A percentile compares a stretch with the other conserved stretches of the same genome.
These are phyloP conservation scores for Neospermospora avenae DNA, from an alignment of 2,329 filamentous ascomycete genomes.

Conservation along the genomic window DNA sequence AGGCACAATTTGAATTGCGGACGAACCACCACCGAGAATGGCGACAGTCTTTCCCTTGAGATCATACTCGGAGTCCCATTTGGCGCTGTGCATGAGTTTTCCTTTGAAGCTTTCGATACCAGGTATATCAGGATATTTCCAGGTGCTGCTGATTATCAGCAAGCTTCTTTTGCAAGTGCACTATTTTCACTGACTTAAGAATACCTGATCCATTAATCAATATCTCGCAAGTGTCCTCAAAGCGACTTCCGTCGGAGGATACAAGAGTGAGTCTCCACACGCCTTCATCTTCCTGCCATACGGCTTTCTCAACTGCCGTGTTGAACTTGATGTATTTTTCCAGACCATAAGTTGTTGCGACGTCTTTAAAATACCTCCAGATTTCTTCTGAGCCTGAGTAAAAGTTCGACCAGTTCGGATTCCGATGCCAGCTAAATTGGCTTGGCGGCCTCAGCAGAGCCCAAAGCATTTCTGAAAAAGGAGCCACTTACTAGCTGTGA, in stretches of 20 bases:
- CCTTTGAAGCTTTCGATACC: constrained; percentile 46
- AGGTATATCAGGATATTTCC: constrained; percentile 42
- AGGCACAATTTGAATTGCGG: constrained; percentile 37
- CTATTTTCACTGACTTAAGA: constrained; percentile 40
- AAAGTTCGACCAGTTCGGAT: constrained; percentile 32
- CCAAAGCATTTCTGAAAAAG: constrained; percentile 32
- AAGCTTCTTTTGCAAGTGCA: neutral
- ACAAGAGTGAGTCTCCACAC: constrained; percentile 36
- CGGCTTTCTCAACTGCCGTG: constrained; percentile 41
- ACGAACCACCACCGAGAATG: constrained; percentile 39
- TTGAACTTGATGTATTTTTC: constrained; percentile 44
- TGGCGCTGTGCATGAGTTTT: constrained; percentile 42
- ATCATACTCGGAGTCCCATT: constrained; percentile 42
- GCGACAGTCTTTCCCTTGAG: constrained; percentile 34
- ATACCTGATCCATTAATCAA: constrained; percentile 48
- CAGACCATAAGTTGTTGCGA: constrained; percentile 34
- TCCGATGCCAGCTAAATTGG: constrained; percentile 19
- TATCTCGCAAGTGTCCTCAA: constrained; percentile 44
- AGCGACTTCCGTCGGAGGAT: constrained; percentile 7
- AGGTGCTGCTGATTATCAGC: constrained; percentile 51
- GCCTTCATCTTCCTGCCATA: constrained; percentile 43
- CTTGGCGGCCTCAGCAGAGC: neutral
- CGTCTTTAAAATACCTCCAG: constrained; percentile 35
- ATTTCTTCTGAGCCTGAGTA: constrained; percentile 33
- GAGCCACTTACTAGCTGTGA: constrained; percentile 60